These are phyloP conservation scores for Solanum bukasovii DNA, from an alignment of 257 asterid genomes.

Conservation along the genomic window DNA sequence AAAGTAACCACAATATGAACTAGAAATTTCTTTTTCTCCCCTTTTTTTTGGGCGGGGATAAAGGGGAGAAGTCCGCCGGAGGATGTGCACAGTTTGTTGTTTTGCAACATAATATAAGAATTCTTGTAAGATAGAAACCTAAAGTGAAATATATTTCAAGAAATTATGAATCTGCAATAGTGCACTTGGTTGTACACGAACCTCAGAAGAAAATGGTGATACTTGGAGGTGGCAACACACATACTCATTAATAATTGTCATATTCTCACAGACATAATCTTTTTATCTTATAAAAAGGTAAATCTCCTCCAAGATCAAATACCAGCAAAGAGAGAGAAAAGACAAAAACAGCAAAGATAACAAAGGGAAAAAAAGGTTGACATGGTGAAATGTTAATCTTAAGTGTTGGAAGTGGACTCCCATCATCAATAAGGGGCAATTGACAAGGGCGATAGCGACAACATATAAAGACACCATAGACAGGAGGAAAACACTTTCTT, in stretches of 20 bases:
- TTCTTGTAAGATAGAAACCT: not conserved
- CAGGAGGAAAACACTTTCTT: not conserved
- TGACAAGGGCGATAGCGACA: not conserved
- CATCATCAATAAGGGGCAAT: not conserved
- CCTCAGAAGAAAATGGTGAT: not conserved
- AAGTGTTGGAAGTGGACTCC: not conserved
- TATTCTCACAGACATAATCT: not conserved
- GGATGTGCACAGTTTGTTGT: not conserved
- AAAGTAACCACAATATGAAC: not conserved
- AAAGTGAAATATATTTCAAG: not conserved
- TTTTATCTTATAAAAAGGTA: not conserved
- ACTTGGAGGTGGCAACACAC: not conserved
- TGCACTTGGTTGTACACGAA: not conserved
- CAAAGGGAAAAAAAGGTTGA: not conserved
- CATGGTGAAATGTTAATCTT: not conserved
- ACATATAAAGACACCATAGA: not conserved
- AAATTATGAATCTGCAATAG: not conserved
- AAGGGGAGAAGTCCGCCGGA: not conserved
- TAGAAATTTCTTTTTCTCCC: not conserved
- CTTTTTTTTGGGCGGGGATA: not conserved
- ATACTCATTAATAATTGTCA: not conserved
- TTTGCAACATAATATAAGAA: not conserved
- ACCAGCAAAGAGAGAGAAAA: not conserved
- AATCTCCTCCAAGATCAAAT: not conserved
- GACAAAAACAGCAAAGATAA: not conserved